Base-by-base conservation (phyloP, 805 yeast species). In the Candida nitratophila region DNA sequence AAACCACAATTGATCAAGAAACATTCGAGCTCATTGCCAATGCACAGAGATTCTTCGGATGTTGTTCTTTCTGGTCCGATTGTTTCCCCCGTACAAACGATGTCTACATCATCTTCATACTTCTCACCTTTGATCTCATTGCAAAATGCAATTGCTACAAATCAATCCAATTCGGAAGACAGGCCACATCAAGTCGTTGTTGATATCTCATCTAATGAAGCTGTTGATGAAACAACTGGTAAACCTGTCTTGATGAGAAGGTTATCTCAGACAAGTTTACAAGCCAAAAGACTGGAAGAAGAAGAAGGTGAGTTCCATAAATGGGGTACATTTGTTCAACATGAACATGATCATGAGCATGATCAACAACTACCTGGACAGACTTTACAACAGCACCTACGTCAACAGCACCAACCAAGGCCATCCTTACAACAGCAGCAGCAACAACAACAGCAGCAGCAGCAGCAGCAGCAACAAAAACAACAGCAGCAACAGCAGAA, bases 261-360 rank as follows among this genome's bases (percentile, higher is more conserved):
- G 5, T 65, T 76, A 5, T 80, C 87, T 0, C 83, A 77, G 49
- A 81, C 85, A 1, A 74, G 86, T 10, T 53, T 75, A 11, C 79
- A 84, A 55, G 87, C 89, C 15, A 82, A 78, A 60, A 77, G 76
- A 50, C 87, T 85, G 61, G 96, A 88, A 58, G 81, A 81, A 48
- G 97, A 89, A 59, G 97, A 89, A 68, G 97, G 96, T 54, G 95
- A 86, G 56, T 74, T 88, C 50, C 96, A 86, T 61, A 80, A 84
- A 64, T 80, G 88, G 81, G 95, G 95, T 17, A 78, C 80, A 55
- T 86, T 79, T 54, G 81, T 87, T 50, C 85, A 81, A 57, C 86
- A 79, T 55, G 77, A 82, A 47, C 57, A 60, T 42, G 45, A 40
- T 35, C 35, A 8, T 44, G 42, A 22, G 34, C 40, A 27, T 37